Conservation (phyloP, 2,329 filamentous ascomycete species). For the Fusarium sp. region DNA sequence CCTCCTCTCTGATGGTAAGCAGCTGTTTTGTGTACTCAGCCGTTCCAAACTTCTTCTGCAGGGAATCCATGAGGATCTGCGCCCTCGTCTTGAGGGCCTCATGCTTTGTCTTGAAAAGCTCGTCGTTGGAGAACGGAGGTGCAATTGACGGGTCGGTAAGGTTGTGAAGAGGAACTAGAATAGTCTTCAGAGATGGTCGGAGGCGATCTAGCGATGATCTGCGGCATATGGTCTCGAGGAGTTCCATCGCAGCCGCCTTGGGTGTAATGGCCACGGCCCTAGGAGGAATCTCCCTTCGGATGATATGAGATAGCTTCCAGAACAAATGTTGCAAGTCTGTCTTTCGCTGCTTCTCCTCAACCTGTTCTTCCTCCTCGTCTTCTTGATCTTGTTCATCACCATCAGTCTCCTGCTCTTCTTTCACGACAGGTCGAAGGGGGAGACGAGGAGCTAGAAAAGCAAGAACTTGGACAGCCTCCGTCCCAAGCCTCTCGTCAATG, state of each 20-base stretch:
- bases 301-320: slow-evolving; percentile 77
- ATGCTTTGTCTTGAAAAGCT: slow-evolving; percentile 73
- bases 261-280: slow-evolving; percentile 71
- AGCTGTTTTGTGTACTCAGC: slow-evolving; percentile 80
- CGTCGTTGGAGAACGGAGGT: slow-evolving; percentile 74
- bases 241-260: slow-evolving; percentile 78
- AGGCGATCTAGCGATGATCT: slow-evolving; percentile 68
- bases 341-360: slow-evolving; percentile 53
- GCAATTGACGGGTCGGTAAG: slow-evolving; percentile 83
- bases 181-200: slow-evolving; percentile 67
- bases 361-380: slow-evolving; percentile 56
- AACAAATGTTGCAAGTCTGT: slow-evolving; percentile 76
- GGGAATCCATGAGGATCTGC: slow-evolving; percentile 78
- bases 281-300: slow-evolving; percentile 77
- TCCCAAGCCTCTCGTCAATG: slow-evolving; percentile 77
- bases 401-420: slow-evolving; percentile 51
- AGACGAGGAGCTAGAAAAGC: slow-evolving; percentile 77
- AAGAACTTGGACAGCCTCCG: slow-evolving; percentile 81
- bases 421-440: slow-evolving; percentile 49
- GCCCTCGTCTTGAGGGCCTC: slow-evolving; percentile 76
- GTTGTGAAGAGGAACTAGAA: slow-evolving; percentile 74
- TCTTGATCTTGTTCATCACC: slow-evolving; percentile 54
- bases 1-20: slow-evolving; percentile 74
- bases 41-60: slow-evolving; percentile 87
- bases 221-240: slow-evolving; percentile 74